phyloP scores from a whole-genome alignment of 2,329 filamentous ascomycete species.

The Pseudopyrenochaeta lycopersici region DNA sequence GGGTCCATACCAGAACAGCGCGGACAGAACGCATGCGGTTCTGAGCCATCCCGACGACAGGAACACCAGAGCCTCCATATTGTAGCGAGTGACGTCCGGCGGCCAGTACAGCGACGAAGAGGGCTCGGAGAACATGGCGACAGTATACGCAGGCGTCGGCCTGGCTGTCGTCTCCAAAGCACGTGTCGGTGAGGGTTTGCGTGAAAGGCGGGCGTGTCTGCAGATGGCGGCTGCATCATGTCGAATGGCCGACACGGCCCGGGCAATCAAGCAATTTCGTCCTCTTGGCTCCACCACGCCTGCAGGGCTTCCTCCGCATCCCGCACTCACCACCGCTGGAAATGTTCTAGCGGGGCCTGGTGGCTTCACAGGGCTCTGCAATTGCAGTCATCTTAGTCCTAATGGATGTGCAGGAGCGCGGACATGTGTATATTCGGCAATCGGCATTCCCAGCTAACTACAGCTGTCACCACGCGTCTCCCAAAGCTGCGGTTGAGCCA shows the following conservation, averaged over 20 bases:
- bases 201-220: neutral
- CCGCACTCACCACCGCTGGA: conserved; percentile 11
- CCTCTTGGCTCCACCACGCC: conserved; percentile 15
- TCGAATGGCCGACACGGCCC: conserved; percentile 19
- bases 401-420: neutral
- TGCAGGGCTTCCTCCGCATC: conserved; percentile 14
- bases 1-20: conserved; percentile 43
- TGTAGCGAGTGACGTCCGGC: conserved; percentile 43
- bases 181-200: conserved; percentile 7
- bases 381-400: neutral
- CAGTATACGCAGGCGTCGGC: conserved; percentile 17
- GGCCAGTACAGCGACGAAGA: conserved; percentile 44
- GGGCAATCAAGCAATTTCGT: conserved; percentile 16
- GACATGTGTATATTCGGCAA: neutral
- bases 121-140: conserved; percentile 44
- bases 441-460: neutral
- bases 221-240: neutral
- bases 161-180: conserved; percentile 2
- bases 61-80: conserved; percentile 46
- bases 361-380: conserved; percentile 2
- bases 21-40: conserved; percentile 45
- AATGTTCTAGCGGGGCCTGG: conserved; percentile 6
- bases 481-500: conserved; percentile 5
- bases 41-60: conserved; percentile 47
- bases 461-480: neutral